Percentiles rank a stretch among this genome's conserved stretches.
Conservation (phyloP, 2,329 filamentous ascomycete species). For the Colletotrichum tropicicola region DNA sequence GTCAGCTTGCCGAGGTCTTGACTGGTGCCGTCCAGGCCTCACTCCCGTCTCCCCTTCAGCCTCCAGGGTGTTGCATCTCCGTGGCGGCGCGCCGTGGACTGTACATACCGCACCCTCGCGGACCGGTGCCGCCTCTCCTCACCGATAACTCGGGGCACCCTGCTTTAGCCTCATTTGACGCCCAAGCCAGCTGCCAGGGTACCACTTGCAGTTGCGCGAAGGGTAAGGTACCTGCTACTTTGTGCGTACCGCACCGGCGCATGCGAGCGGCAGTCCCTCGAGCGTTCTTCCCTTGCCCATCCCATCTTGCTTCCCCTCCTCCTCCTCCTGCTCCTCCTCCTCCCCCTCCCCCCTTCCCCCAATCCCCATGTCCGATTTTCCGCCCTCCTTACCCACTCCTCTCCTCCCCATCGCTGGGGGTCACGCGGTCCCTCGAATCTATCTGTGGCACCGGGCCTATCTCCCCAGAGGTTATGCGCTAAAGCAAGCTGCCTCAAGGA, state of each 20-base stretch:
- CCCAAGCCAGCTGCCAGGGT: too few species aligned
- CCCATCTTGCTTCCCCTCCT: not conserved
- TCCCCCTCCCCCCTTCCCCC: conserved; percentile 4
- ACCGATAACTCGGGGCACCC: not conserved
- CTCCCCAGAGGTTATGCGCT: conserved; percentile 27
- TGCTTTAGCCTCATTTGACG: conserved; percentile 21
- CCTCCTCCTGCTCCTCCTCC: not conserved
- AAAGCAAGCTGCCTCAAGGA: conserved; percentile 14
- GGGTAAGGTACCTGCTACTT: too few species aligned
- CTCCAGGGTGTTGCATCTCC: too few species aligned
- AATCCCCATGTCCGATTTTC: conserved; percentile 21
- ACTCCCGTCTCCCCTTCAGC: too few species aligned
- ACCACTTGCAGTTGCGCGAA: too few species aligned
- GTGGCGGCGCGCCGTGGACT: too few species aligned
- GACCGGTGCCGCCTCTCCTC: too few species aligned
- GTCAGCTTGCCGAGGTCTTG: too few species aligned
- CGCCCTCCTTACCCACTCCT: conserved; percentile 11
- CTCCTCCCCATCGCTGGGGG: conserved; percentile 7
- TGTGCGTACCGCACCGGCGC: too few species aligned
- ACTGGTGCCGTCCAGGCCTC: too few species aligned
- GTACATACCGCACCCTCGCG: too few species aligned
- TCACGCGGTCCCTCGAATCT: conserved; percentile 30
- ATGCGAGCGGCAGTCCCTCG: not conserved
- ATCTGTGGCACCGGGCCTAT: conserved; percentile 28
- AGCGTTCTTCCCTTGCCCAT: not conserved